Conservation (phyloP, 2,329 filamentous ascomycete genomes). For the Hortaea sp. region DNA sequence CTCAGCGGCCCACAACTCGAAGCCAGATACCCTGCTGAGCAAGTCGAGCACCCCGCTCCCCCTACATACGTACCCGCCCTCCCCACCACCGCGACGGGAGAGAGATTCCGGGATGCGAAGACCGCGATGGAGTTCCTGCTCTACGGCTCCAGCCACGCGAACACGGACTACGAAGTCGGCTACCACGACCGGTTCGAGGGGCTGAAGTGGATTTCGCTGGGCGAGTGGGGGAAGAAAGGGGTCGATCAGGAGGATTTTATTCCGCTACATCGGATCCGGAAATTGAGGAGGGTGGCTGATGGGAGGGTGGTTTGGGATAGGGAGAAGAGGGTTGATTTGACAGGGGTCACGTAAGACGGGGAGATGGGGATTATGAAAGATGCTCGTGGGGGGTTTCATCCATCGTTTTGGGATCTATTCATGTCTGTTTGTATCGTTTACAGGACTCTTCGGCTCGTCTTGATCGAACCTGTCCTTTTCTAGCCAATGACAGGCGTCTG, state of each 20-base stretch:
- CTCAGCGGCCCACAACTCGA: too few relatives aligned
- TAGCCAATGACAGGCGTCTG: not conserved
- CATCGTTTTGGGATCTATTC: too few relatives aligned
- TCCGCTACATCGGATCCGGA: constrained; percentile 44
- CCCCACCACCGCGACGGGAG: too few relatives aligned
- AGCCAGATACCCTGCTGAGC: too few relatives aligned
- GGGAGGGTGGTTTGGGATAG: constrained; percentile 42
- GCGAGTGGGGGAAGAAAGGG: constrained; percentile 23
- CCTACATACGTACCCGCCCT: too few relatives aligned
- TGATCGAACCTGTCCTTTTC: not conserved
- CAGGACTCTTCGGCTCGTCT: not conserved
- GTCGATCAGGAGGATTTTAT: constrained; percentile 48
- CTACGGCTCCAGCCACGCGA: too few relatives aligned
- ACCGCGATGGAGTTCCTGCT: too few relatives aligned
- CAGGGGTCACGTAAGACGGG: not conserved
- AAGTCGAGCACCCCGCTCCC: too few relatives aligned
- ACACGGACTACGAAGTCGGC: constrained; percentile 39
- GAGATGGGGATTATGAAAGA: too few relatives aligned
- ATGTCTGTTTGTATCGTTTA: not conserved
- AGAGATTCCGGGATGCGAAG: too few relatives aligned
- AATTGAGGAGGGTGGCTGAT: constrained; percentile 34
- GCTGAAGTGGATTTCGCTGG: constrained; percentile 36
- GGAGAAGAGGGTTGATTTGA: constrained; percentile 17
- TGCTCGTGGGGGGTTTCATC: too few relatives aligned
- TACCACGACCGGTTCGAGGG: constrained; percentile 45